phyloP scores from a whole-genome alignment of 352 stramenopile genomes.

The Pythium rishiriense region DNA sequence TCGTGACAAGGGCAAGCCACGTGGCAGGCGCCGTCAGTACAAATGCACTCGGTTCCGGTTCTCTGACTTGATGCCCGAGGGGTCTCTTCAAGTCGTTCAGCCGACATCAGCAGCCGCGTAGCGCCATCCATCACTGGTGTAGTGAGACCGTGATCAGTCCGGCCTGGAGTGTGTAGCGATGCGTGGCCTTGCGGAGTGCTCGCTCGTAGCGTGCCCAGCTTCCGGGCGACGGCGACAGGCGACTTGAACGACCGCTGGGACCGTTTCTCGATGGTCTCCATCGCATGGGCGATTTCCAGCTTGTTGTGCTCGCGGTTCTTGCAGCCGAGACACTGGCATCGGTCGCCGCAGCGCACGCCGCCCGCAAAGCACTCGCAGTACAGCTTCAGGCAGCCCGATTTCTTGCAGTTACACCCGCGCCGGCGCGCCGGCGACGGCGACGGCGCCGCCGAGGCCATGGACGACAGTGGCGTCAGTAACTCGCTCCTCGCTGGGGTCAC shows the following conservation, averaged over 20 bases:
- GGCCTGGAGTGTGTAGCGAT: slow-evolving; percentile 1
- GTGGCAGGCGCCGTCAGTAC: slow-evolving; percentile 41
- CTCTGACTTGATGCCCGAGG: not conserved
- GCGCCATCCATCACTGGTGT: slow-evolving; percentile 28
- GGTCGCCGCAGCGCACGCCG: slow-evolving; percentile 50
- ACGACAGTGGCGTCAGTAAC: slow-evolving; percentile 7
- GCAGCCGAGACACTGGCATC: slow-evolving; percentile 75
- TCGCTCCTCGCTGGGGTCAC: not conserved
- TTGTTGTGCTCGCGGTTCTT: slow-evolving; percentile 71
- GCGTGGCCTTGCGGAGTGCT: slow-evolving; percentile 11
- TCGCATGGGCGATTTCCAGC: slow-evolving; percentile 53
- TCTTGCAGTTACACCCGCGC: slow-evolving; percentile 94
- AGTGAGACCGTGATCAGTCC: not conserved
- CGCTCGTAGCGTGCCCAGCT: slow-evolving; percentile 28
- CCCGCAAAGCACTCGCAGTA: slow-evolving; percentile 84
- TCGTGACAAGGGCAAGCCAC: slow-evolving; percentile 46
- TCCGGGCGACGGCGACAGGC: slow-evolving; percentile 27
- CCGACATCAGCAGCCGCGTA: slow-evolving; percentile 23
- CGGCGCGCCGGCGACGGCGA: slow-evolving; percentile 31
- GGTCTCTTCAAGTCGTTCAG: slow-evolving; percentile 23
- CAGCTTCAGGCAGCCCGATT: slow-evolving; percentile 96
- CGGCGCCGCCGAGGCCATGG: slow-evolving; percentile 3
- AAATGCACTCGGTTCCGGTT: slow-evolving; percentile 29
- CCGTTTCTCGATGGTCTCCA: slow-evolving; percentile 54
- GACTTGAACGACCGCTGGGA: slow-evolving; percentile 50